Evolutionary conservation across 805 yeast species (phyloP), one percentile per base, ranked within the genome.

Genomic region (Saturnispora dispora): DNA sequence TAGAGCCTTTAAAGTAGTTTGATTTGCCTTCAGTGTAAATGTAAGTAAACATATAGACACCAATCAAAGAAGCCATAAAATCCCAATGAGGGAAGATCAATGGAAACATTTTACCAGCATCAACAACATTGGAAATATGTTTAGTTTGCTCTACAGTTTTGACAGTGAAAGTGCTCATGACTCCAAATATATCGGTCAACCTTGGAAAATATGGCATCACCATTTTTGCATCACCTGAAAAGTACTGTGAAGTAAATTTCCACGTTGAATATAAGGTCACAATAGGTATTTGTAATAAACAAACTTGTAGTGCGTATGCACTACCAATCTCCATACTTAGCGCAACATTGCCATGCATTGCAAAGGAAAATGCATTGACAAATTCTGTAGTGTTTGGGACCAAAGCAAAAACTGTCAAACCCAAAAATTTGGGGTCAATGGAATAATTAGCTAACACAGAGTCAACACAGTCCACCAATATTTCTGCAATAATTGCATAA

Each of bases 311-410:
- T 0, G 96, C 99, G 64, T 93, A 93, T 0, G 99, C 99, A 55
- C 95, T 83, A 54, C 99, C 99, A 66, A 93, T 93, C 64, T 93
- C 99, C 96, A 93, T 87, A 2, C 96, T 87, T 45, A 93, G 72
- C 0, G 99, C 96, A 50, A 93, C 96, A 58, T 93, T 93, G 1
- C 99, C 99, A 59, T 91, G 82, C 58, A 88, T 81, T 0, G 99
- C 99, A 71, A 93, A 93, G 25, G 96, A 89, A 52, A 93, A 90
- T 60, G 98, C 99, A 68, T 93, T 93, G 53, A 93, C 76, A 61
- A 93, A 93, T 69, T 93, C 99, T 0, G 99, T 93, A 6, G 98
- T 88, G 63, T 90, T 93, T 11, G 99, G 99, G 27, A 93, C 96
- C 43, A 93, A 71, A 0, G 99, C 98, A 71, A 93, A 93, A 2